These are phyloP conservation scores for Rhododendron simsii DNA, from an alignment of 148 eudicot genomes.

Conservation along the genomic window DNA sequence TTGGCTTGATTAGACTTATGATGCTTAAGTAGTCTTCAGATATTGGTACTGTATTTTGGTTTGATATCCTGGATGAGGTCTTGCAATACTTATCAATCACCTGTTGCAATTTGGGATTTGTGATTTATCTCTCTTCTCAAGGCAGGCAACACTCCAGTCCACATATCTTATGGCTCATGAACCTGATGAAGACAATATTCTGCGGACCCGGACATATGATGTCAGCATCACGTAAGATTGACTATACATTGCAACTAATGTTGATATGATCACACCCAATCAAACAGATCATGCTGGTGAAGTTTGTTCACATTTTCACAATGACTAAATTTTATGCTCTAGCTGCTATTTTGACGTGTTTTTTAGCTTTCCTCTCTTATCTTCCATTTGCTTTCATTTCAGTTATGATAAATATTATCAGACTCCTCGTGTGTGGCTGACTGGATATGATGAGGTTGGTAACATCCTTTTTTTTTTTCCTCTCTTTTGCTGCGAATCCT, in stretches of 20 bases:
- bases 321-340: no score
- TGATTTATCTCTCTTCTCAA: not conserved
- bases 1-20: not conserved
- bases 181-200: slow-evolving; percentile 92
- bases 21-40: no score
- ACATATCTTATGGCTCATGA: slow-evolving; percentile 90
- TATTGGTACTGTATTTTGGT: not conserved
- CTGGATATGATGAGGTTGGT: slow-evolving; percentile 98
- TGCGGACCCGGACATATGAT: slow-evolving; percentile 92
- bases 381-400: slow-evolving; percentile 4
- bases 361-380: not conserved
- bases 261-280: not conserved
- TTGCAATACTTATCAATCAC: not conserved
- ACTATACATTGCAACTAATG: not conserved
- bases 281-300: not conserved
- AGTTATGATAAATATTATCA: slow-evolving; percentile 98
- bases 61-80: not conserved
- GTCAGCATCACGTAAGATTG: slow-evolving; percentile 86
- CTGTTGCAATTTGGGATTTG: not conserved
- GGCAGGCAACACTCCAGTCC: slow-evolving; percentile 77
- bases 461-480: not conserved
- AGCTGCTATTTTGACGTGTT: not conserved
- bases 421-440: slow-evolving; percentile 98
- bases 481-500: not conserved
- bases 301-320: not conserved